phyloP scores from a whole-genome alignment of 768 basidiomycete genomes.

The Boletus reticulatus region DNA sequence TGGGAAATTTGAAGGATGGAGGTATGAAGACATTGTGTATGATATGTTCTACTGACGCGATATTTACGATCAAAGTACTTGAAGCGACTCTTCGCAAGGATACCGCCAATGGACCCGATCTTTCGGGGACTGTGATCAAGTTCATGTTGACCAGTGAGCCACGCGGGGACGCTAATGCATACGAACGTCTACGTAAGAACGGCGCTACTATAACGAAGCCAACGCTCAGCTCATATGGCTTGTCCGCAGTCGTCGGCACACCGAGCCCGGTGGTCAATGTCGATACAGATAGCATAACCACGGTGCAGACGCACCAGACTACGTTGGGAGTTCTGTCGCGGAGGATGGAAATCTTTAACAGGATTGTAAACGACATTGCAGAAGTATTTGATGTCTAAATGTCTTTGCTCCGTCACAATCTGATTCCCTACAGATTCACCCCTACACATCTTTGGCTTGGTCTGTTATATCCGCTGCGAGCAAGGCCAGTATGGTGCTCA shows the following conservation, averaged over 20 bases:
- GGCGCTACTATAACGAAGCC: no score
- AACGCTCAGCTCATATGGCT: background rate
- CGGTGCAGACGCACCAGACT: no score
- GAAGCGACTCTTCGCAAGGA: background rate
- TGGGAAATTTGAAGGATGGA: background rate
- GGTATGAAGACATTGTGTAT: background rate
- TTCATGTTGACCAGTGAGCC: background rate
- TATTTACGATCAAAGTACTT: background rate
- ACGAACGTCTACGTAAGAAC: no score
- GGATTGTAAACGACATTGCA: background rate
- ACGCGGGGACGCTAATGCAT: background rate
- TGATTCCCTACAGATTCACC: background rate
- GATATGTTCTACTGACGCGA: background rate
- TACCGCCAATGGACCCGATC: background rate
- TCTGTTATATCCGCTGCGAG: background rate
- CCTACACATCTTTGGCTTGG: background rate
- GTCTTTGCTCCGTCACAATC: background rate
- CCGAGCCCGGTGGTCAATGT: no score
- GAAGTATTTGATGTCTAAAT: background rate
- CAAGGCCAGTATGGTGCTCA: background rate
- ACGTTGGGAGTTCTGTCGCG: no score
- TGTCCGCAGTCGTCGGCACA: background rate
- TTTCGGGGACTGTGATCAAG: background rate
- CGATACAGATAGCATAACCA: no score
- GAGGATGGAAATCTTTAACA: no score